Conservation (phyloP, 345 rosid species). For the Rubroshorea leprosula region DNA sequence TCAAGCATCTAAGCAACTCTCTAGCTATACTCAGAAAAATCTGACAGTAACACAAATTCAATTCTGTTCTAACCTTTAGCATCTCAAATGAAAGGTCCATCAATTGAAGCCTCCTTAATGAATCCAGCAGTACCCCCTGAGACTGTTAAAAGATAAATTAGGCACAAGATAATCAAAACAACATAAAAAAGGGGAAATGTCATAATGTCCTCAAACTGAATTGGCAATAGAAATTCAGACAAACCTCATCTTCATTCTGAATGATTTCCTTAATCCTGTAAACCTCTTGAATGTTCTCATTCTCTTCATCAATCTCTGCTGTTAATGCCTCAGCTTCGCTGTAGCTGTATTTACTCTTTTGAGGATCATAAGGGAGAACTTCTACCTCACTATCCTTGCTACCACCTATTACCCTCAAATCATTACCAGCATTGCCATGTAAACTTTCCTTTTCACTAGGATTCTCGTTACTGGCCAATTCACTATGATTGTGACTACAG, state of each 20-base stretch:
- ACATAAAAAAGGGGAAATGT: background rate
- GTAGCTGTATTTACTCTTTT: too few species aligned
- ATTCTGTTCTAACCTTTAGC: background rate
- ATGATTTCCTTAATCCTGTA: background rate
- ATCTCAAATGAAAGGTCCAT: background rate
- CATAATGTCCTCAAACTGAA: background rate
- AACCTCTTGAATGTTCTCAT: background rate
- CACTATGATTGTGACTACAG: background rate
- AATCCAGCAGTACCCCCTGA: background rate
- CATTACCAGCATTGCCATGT: background rate
- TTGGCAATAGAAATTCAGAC: background rate
- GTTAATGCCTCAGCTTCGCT: background rate
- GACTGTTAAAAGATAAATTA: background rate
- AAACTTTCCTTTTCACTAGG: background rate
- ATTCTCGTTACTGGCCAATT: background rate
- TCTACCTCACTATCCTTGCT: too few species aligned
- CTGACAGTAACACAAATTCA: background rate
- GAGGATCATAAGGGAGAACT: too few species aligned
- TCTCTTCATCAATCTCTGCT: background rate
- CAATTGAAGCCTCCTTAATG: background rate
- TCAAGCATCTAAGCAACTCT: too few species aligned
- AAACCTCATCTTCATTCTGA: background rate
- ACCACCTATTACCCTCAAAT: background rate
- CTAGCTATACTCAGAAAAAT: too few species aligned
- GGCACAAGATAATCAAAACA: background rate